Base-by-base conservation (phyloP, 2,329 filamentous ascomycete genomes). In the Xylogone sp. region DNA sequence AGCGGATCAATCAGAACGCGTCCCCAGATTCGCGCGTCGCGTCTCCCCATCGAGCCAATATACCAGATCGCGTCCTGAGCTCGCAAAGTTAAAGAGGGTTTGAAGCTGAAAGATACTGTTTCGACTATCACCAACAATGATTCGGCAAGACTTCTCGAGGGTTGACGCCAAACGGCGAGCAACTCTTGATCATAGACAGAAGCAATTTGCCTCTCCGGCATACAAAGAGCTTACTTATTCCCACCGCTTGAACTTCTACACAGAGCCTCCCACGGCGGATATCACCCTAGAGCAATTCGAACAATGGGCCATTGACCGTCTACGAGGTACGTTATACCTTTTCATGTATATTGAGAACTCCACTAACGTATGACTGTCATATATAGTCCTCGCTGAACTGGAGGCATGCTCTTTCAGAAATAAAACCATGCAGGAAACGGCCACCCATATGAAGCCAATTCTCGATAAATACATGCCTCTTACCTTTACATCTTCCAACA, bases 221-320 rank as follows among this genome's bases (percentile, higher is more conserved):
- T 96, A 85, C 76, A 86, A 89, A 69, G 84, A 90, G 59, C 79
- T 86, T 51, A 78, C 87, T 43, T 99, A 97, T 68, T 83, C 86
- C 13, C 80, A 93, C 69, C 87, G 92, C 51, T 81, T 99, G 64
- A 99, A 95, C 75, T 93, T 97, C 71, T 99, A 99, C 73, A 75
- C 83, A 43, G 79, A 86, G 21, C 89, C 94, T 44, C 94, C 94
- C 0, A 97, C 91, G 0, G 88, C 88, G 45, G 94, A 99, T 66
- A 94, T 99, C 61, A 96, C 90, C 0, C 83, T 99, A 42, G 94
- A 99, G 67, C 86, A 99, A 67, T 99, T 99, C 64, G 94, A 99
- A 68, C 91, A 96, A 79, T 99, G 94, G 94, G 94, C 92, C 10
- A 97, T 99, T 64, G 89, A 96, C 64, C 80, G 94, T 52, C 70